phyloP scores from a whole-genome alignment of 2,329 filamentous ascomycete genomes.

The Pleurostoma richardsiae region DNA sequence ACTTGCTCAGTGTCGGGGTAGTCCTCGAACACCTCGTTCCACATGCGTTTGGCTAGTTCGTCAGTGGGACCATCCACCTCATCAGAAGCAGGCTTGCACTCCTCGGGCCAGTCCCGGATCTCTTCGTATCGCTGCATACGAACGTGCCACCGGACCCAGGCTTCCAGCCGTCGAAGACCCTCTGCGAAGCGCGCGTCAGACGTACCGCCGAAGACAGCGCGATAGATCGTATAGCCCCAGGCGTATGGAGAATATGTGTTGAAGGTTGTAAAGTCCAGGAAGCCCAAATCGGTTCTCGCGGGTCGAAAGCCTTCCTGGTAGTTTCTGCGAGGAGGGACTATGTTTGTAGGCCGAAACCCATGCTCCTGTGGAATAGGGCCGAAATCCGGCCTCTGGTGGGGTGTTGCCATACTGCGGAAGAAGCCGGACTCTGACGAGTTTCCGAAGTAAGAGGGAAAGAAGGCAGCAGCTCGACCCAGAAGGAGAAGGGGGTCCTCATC shows the following conservation, averaged over 20 bases:
- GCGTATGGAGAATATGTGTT: not conserved
- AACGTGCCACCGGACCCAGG: not conserved
- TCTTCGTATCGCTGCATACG: not conserved
- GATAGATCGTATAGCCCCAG: not conserved
- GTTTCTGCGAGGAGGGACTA: not conserved
- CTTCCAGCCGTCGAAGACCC: not conserved
- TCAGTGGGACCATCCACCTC: not conserved
- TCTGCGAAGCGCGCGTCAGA: not conserved
- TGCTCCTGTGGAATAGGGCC: not conserved
- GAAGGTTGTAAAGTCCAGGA: not conserved
- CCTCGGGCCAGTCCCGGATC: not conserved
- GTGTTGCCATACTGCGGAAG: not conserved
- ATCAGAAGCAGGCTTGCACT: not conserved
- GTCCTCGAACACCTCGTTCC: not conserved
- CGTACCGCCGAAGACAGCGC: not conserved
- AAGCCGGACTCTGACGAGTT: too few relatives aligned
- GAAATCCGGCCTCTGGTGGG: not conserved
- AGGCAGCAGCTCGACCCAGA: too few relatives aligned
- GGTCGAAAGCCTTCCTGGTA: not conserved
- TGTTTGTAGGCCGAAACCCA: not conserved
- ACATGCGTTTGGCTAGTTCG: not conserved
- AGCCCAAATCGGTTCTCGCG: not conserved
- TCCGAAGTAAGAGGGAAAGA: too few relatives aligned
- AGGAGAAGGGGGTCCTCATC: too few relatives aligned
- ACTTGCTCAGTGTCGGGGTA: not conserved